Conservation (phyloP, 2,329 filamentous ascomycete genomes). For the Seiridium unicorne region DNA sequence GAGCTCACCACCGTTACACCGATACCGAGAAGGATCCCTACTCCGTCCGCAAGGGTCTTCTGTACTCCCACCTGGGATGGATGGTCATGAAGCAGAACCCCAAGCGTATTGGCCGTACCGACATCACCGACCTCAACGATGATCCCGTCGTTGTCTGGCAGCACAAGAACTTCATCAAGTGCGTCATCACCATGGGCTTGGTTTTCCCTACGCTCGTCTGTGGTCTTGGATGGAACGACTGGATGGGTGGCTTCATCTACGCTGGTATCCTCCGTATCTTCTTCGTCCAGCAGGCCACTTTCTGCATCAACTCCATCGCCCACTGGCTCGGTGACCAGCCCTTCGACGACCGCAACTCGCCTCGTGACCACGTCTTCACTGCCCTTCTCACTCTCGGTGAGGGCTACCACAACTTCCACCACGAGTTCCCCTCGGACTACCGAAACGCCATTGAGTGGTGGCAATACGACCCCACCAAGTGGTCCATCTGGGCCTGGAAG, state of each 20-base stretch:
- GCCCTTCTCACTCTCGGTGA: conserved; percentile 67
- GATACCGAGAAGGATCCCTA: conserved; percentile 53
- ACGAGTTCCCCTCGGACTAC: conserved; percentile 71
- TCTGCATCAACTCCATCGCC: conserved; percentile 53
- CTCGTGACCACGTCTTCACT: conserved; percentile 66
- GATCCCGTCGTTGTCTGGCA: conserved; percentile 48
- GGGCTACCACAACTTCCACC: conserved; percentile 74
- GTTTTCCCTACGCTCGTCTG: conserved; percentile 46
- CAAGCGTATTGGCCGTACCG: conserved; percentile 48
- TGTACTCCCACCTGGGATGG: conserved; percentile 51
- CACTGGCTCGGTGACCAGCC: conserved; percentile 62
- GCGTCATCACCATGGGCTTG: conserved; percentile 43
- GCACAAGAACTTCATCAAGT: conserved; percentile 47
- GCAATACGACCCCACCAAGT: conserved; percentile 72
- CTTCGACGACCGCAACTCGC: conserved; percentile 70
- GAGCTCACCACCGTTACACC: conserved; percentile 50
- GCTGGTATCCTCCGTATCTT: conserved; percentile 50
- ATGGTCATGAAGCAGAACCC: conserved; percentile 55
- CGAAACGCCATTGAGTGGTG: conserved; percentile 69
- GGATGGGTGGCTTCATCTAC: conserved; percentile 47
- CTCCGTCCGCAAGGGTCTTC: conserved; percentile 47
- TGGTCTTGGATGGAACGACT: conserved; percentile 47
- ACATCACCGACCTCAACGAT: conserved; percentile 49
- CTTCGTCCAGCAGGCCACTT: conserved; percentile 51
- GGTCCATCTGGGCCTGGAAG: conserved; percentile 68